phyloP scores from a whole-genome alignment of 768 basidiomycete genomes.

The Panus rudis region DNA sequence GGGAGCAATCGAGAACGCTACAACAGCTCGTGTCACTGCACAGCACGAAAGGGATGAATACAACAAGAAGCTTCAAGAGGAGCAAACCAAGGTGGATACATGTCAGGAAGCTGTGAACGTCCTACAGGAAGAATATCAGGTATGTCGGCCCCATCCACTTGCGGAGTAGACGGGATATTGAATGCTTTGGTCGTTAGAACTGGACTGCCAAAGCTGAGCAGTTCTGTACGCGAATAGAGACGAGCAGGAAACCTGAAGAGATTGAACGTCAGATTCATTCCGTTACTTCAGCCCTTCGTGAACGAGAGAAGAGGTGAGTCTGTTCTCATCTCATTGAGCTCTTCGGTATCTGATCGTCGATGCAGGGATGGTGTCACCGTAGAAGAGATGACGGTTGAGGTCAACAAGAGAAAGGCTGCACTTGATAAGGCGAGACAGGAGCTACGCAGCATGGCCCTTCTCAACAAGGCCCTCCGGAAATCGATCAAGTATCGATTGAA shows the following conservation, averaged over 20 bases:
- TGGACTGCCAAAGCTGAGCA: slow-evolving; percentile 42
- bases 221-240: slow-evolving; percentile 51
- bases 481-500: slow-evolving; percentile 60
- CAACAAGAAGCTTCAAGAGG: slow-evolving; percentile 43
- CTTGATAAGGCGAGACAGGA: slow-evolving; percentile 56
- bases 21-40: slow-evolving; percentile 39
- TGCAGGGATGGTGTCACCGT: slow-evolving; percentile 67
- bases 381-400: slow-evolving; percentile 67
- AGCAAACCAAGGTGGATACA: slow-evolving; percentile 37
- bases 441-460: slow-evolving; percentile 50
- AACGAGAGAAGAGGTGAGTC: slow-evolving; percentile 55
- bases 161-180: not conserved
- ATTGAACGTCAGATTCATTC: slow-evolving; percentile 59
- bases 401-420: slow-evolving; percentile 55
- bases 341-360: slow-evolving; percentile 2
- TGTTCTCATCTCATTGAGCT: slow-evolving; percentile 2
- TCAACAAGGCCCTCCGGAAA: slow-evolving; percentile 70
- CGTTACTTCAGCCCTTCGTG: slow-evolving; percentile 54
- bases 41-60: slow-evolving; percentile 44
- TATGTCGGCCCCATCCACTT: slow-evolving; percentile 21
- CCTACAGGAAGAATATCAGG: slow-evolving; percentile 58
- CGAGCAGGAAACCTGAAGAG: slow-evolving; percentile 48
- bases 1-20: slow-evolving; percentile 45
- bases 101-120: slow-evolving; percentile 41
- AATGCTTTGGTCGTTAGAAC: not conserved